Evolutionary conservation across 148 eudicot genomes (phyloP), one percentile per base, ranked within the genome.

Genomic region (Chenopodium quinoa): DNA sequence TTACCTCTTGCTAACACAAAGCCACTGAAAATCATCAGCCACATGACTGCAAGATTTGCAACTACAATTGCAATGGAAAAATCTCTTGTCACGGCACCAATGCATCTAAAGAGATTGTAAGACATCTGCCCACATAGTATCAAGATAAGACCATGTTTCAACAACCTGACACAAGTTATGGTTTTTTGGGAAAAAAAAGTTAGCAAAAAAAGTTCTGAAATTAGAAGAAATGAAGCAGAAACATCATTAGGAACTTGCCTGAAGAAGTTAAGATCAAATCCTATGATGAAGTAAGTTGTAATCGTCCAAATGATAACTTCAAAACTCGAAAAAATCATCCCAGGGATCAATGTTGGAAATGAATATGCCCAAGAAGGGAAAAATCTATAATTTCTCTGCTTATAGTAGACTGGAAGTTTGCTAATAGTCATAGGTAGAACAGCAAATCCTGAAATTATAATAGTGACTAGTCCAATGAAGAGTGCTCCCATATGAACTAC

Each of bases 311-410:
- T 29, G 47, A 67, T 44, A 23, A 79, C 83, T 73, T 87, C 85
- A 25, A 73, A 31, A 58, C 44, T 16, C n/a, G 87, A 82, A 46
- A 87, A 54, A 10, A 83, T 71, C 70, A 82, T 79, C 19, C 80
- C 78, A 27, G 83, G 89, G 56, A 87, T 68, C 83, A 80, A 87
- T n/a, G 78, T 79, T 46, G 89, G 86, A 58, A 87, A 25, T 4
- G 85, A 52, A 52, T 84, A 87, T 14, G 83, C 85, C 89, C 89
- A 87, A 11, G 89, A 63, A 1, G 89, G 89, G 62, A 74, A 82
- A 75, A 87, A 82, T 10, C 29, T 69, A 46, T 84, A 66, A 75
- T 64, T 83, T 50, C 89, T 82, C 17, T 87, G 89, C 75, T 87
- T 87, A 81, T 84, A 87, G 74, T 79, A 84, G 29, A 87, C 87